Base-by-base conservation (phyloP, 1,139 yeast species). In the Zhuliangozyma parablackwelliae region DNA sequence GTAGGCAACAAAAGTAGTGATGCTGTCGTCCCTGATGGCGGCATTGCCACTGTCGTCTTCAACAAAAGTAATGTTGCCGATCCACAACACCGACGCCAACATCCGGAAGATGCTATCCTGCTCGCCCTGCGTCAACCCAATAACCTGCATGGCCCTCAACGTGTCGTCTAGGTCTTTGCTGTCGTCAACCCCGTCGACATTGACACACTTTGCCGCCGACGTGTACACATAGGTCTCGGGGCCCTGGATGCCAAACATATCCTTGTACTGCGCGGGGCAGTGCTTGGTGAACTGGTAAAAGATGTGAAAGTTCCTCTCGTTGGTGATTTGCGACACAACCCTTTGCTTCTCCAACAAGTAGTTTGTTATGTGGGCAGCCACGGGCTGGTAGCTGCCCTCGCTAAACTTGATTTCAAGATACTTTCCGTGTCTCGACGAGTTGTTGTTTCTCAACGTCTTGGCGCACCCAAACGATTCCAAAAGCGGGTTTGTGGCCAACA, bases 381-480 rank as follows among this genome's bases (percentile, higher is more conserved):
- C 82, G 2, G 98, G 98, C 56, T 86, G 95, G 52, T 81, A 87
- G 45, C 46, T 57, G 38, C 78, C 73, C 13, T 75, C 69, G 58
- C 88, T 86, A 68, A 94, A 94, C 53, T 78, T 80, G 50, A 94
- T 94, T 61, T 94, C 97, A 40, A 94, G 72, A 59, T 94, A 94
- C 61, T 94, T 94, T 34, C 99, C 99, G 63, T 92, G 98, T 57
- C 99, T 80, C 11, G 97, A 90, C 20, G 97, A 88, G 63, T 94
- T 94, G 64, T 94, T 88, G 61, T 94, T 94, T 59, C 98, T 77
- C 53, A 94, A 72, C 0, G 99, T 94, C 61, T 92, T 94, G 11
- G 99, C 98, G 73, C 98, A 94, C 16, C 99, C 99, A 64, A 94
- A 92, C 0, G 97, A 84, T 61, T 94, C 99, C 52, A 94, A 73